These are phyloP conservation scores for Corrigiola litoralis DNA, from an alignment of 179 eudicot genomes.

Conservation along the genomic window DNA sequence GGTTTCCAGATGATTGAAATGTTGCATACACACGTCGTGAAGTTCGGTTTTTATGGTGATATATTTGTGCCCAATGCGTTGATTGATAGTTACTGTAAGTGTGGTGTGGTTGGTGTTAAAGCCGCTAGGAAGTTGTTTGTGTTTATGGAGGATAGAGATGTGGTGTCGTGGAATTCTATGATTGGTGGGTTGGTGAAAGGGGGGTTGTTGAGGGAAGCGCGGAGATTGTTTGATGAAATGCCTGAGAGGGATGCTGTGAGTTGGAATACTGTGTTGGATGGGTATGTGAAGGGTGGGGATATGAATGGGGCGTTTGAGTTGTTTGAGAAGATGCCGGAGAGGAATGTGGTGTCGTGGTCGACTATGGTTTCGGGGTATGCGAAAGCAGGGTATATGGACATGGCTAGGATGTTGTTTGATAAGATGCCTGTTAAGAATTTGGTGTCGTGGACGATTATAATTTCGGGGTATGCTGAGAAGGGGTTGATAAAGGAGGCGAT, in stretches of 20 bases:
- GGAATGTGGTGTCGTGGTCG: constrained; percentile 25
- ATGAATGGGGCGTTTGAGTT: constrained; percentile 8
- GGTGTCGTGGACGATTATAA: constrained; percentile 25
- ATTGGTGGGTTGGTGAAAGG: constrained; percentile 18
- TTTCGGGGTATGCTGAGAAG: constrained; percentile 22
- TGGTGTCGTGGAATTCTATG: constrained; percentile 25
- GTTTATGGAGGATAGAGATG: constrained; percentile 16
- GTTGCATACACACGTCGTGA: constrained; percentile 17
- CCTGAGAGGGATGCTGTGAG: constrained; percentile 23
- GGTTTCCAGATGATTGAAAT: constrained; percentile 13
- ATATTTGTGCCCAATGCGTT: constrained; percentile 22
- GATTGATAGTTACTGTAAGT: constrained; percentile 28
- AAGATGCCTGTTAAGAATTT: constrained; percentile 28
- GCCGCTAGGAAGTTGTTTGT: constrained; percentile 19
- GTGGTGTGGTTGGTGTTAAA: constrained; percentile 15
- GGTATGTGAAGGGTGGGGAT: constrained; percentile 19
- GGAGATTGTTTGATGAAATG: constrained; percentile 23
- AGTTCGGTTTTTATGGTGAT: constrained; percentile 20
- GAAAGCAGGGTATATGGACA: constrained; percentile 16
- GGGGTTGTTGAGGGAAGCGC: constrained; percentile 18
- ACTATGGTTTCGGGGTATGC: constrained; percentile 22
- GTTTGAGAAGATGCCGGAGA: constrained; percentile 20
- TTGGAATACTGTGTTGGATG: constrained; percentile 23
- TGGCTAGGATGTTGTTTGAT: constrained; percentile 24
- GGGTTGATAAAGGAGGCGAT: constrained; percentile 22